Evolutionary conservation across 1,139 yeast species (phyloP).

Genomic region (Kodamaea sp.): DNA sequence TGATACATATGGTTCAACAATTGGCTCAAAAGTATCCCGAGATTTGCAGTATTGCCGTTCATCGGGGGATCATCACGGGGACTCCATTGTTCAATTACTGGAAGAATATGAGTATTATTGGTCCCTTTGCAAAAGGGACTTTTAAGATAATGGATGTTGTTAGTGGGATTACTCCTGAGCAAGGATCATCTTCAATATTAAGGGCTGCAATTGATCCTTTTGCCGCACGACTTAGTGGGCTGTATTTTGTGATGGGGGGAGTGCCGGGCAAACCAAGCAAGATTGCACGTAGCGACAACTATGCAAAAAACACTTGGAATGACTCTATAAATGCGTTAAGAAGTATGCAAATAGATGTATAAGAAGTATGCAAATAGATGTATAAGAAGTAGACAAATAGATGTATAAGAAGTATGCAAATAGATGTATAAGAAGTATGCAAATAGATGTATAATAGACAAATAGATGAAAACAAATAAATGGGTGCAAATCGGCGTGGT

Average conservation of each 20-base stretch:
- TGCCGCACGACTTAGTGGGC: constrained; percentile 22
- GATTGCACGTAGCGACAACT: constrained; percentile 21
- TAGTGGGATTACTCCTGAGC: constrained; percentile 31
- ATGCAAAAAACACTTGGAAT: constrained; percentile 30
- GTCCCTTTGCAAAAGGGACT: constrained; percentile 17
- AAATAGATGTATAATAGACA: constrained; percentile 15
- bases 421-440: constrained; percentile 19
- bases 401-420: constrained; percentile 25
- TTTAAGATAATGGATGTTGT: constrained; percentile 14
- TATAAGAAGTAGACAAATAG: no score
- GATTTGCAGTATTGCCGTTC: constrained; percentile 33
- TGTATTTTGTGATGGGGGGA: constrained; percentile 37
- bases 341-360: constrained; percentile 19
- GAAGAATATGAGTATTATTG: constrained; percentile 27
- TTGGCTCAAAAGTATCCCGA: constrained; percentile 30
- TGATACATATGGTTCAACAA: constrained; percentile 29
- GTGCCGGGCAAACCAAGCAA: constrained; percentile 21
- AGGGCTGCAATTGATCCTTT: constrained; percentile 32
- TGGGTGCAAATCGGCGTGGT: not conserved
- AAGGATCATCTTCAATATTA: constrained; percentile 35
- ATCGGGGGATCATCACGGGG: constrained; percentile 39
- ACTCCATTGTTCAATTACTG: constrained; percentile 34
- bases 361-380: constrained; percentile 19
- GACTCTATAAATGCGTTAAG: constrained; percentile 9
- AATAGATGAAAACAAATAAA: no score